phyloP scores from a whole-genome alignment of 1,284 basidiomycete genomes.

The Gomphus bonarii region DNA sequence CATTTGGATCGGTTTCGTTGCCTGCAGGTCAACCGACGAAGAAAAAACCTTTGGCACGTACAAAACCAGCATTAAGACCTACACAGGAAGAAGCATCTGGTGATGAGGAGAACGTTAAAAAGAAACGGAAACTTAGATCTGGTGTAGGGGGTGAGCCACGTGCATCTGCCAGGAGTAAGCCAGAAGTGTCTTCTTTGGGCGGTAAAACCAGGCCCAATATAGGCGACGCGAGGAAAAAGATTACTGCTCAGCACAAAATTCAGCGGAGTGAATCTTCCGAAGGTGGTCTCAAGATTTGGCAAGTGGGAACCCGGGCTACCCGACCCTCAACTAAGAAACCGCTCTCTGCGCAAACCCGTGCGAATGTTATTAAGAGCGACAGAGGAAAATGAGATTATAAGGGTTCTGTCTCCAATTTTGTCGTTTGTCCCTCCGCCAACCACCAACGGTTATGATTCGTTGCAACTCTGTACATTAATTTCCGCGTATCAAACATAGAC shows the following conservation, averaged over 20 bases:
- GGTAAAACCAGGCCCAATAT: not conserved
- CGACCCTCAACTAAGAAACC: not conserved
- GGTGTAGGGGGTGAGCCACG: not conserved
- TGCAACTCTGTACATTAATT: not conserved
- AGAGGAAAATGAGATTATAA: not conserved
- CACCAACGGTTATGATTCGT: not conserved
- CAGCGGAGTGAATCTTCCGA: not conserved
- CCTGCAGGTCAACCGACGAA: not conserved
- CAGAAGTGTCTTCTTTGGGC: not conserved
- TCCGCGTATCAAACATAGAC: not conserved
- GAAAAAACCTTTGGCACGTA: slow-evolving; percentile 9
- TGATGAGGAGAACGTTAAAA: slow-evolving; percentile 7
- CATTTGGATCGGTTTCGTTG: not conserved
- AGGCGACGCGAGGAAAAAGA: not conserved
- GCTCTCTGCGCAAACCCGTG: not conserved
- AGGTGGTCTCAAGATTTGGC: not conserved
- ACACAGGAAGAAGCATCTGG: not conserved
- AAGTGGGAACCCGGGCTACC: not conserved
- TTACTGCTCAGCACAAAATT: not conserved
- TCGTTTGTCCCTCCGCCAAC: not conserved
- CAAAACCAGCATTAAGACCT: slow-evolving; percentile 3
- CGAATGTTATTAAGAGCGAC: not conserved
- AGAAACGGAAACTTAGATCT: slow-evolving; percentile 1
- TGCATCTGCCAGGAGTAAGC: not conserved
- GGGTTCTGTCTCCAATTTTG: not conserved